These are phyloP conservation scores for Ceratocystis ficicola DNA, from an alignment of 2,329 filamentous ascomycete species.

Conservation along the genomic window DNA sequence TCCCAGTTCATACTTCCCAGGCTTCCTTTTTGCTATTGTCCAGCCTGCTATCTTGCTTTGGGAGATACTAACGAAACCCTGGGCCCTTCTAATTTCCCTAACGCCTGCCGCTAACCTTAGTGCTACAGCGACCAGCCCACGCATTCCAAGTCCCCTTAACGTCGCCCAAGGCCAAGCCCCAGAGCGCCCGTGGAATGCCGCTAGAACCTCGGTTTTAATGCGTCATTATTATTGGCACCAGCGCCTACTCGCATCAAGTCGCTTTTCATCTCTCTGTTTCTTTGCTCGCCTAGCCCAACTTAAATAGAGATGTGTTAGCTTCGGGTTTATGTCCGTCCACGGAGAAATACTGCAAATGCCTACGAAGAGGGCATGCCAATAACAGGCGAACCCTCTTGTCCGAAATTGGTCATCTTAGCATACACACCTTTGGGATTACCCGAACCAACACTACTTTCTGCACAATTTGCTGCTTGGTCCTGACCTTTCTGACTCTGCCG, in stretches of 20 bases:
- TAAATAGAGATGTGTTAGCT: background rate
- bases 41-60: background rate
- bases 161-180: background rate
- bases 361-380: no score
- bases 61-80: background rate
- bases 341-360: no score
- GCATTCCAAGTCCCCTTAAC: background rate
- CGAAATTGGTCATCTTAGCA: no score
- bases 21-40: no score
- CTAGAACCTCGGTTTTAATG: slow-evolving; percentile 5
- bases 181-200: slow-evolving; percentile 11
- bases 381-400: no score
- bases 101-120: slow-evolving; percentile 1
- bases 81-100: slow-evolving; percentile 1
- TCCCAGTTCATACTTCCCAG: no score
- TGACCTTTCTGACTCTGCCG: no score
- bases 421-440: no score
- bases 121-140: background rate
- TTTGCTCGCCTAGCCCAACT: background rate
- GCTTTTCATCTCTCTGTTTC: no score
- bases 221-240: background rate
- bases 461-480: no score
- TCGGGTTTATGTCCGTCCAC: background rate
- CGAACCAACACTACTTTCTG: no score
- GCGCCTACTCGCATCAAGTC: background rate